Evolutionary conservation across 495 filamentous ascomycete species (phyloP).

Genomic region (Neurospora tetrasperma): DNA sequence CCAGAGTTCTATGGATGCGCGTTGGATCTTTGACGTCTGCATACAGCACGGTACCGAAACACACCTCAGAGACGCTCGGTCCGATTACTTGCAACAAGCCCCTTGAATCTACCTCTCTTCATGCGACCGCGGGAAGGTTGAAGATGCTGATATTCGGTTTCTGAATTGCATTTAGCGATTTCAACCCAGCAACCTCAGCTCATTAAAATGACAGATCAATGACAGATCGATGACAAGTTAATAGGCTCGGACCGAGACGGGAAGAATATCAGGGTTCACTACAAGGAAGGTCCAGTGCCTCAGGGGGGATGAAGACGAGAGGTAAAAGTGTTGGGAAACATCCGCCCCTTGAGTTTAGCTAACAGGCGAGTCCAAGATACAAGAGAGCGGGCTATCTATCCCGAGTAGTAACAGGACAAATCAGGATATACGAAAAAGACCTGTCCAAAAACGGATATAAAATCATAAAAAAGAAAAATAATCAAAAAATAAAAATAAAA

Average conservation of each 20-base stretch:
- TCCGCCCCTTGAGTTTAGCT: not conserved
- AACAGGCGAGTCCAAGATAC: not conserved
- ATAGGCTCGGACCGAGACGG: not conserved
- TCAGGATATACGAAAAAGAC: not conserved
- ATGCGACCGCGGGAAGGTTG: not conserved
- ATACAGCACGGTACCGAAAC: not conserved
- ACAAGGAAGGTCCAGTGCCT: not conserved
- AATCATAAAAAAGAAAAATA: not conserved
- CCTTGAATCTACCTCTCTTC: not conserved
- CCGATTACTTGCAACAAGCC: slow-evolving; percentile 20
- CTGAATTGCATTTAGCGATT: not conserved
- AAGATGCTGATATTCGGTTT: not conserved
- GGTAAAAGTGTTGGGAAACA: not conserved
- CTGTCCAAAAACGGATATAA: not conserved
- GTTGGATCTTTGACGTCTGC: not conserved
- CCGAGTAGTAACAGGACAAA: not conserved
- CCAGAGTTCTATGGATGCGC: not conserved
- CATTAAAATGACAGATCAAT: not conserved
- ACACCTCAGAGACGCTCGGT: slow-evolving; percentile 9
- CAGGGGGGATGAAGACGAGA: not conserved
- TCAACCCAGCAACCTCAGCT: not conserved
- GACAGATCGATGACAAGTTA: not conserved
- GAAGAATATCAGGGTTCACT: not conserved
- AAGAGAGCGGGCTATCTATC: not conserved
- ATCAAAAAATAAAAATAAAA: too few species aligned